Percentiles rank a stretch among this genome's conserved stretches.
Evolutionary conservation across 768 basidiomycete species (phyloP).

Genomic region (Lentinula lateritia): DNA sequence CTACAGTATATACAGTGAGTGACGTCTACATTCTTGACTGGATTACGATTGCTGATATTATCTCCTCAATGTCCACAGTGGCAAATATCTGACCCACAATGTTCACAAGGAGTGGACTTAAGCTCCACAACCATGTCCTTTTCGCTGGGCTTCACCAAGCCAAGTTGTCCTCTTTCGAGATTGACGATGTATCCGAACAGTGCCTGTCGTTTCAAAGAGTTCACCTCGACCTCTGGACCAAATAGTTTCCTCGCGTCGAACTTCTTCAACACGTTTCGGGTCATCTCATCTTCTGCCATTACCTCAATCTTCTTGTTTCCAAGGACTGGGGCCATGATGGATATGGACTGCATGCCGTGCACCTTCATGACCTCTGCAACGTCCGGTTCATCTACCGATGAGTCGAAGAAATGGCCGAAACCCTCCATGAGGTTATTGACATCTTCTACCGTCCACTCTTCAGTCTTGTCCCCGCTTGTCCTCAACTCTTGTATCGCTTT

Average conservation of each 20-base stretch:
- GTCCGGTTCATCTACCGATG: background rate
- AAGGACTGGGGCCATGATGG: background rate
- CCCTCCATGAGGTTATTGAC: slow-evolving; percentile 2
- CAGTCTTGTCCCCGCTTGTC: background rate
- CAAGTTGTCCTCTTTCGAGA: background rate
- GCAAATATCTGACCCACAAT: background rate
- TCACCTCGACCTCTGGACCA: slow-evolving; percentile 2
- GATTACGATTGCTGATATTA: no score
- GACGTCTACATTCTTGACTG: no score
- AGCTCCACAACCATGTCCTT: background rate
- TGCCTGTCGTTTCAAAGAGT: slow-evolving; percentile 2
- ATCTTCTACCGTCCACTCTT: background rate
- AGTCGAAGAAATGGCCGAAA: slow-evolving; percentile 4
- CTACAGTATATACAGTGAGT: no score
- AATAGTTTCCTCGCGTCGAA: background rate
- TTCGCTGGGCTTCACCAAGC: background rate
- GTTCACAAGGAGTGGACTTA: background rate
- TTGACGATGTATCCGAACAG: slow-evolving; percentile 6
- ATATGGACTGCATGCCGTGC: background rate
- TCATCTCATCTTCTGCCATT: background rate
- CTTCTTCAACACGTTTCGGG: background rate
- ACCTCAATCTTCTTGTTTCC: background rate
- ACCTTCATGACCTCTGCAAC: background rate
- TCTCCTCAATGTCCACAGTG: background rate
- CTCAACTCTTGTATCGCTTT: background rate